Evolutionary conservation across 2,329 filamentous ascomycete species (phyloP).

Genomic region (Fusarium nurragi): DNA sequence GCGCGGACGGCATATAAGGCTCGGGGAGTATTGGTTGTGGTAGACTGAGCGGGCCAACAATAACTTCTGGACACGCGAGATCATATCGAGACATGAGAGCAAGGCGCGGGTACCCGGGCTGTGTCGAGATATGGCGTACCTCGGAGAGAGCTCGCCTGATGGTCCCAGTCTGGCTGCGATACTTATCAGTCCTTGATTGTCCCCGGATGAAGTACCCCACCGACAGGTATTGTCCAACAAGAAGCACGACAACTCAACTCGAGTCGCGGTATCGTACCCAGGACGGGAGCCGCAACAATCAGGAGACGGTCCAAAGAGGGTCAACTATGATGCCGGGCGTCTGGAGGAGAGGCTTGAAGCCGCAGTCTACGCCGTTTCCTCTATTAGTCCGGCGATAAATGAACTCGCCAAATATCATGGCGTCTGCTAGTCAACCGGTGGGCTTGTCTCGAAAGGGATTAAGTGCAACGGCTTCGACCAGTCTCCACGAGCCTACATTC

Average conservation of each 20-base stretch:
- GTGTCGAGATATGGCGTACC: conserved; percentile 45
- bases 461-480: conserved; percentile 38
- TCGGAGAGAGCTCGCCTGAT: conserved; percentile 43
- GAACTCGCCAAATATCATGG: conserved; percentile 6
- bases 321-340: background rate
- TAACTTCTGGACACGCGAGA: conserved; percentile 35
- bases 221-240: conserved; percentile 22
- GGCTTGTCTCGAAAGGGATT: conserved; percentile 37
- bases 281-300: conserved; percentile 9
- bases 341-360: conserved; percentile 15
- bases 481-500: conserved; percentile 39
- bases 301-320: conserved; percentile 2
- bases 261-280: background rate
- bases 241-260: conserved; percentile 8
- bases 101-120: conserved; percentile 14
- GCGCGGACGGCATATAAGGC: conserved; percentile 31
- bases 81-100: conserved; percentile 41
- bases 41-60: conserved; percentile 30
- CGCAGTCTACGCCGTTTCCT: conserved; percentile 32
- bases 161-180: conserved; percentile 37
- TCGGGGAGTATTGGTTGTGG: conserved; percentile 20
- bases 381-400: conserved; percentile 9
- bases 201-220: conserved; percentile 30
- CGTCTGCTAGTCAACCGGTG: conserved; percentile 25
- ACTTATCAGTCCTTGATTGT: conserved; percentile 41